Evolutionary conservation across 2,329 filamentous ascomycete species (phyloP).

Genomic region (Claviceps lovelessii): DNA sequence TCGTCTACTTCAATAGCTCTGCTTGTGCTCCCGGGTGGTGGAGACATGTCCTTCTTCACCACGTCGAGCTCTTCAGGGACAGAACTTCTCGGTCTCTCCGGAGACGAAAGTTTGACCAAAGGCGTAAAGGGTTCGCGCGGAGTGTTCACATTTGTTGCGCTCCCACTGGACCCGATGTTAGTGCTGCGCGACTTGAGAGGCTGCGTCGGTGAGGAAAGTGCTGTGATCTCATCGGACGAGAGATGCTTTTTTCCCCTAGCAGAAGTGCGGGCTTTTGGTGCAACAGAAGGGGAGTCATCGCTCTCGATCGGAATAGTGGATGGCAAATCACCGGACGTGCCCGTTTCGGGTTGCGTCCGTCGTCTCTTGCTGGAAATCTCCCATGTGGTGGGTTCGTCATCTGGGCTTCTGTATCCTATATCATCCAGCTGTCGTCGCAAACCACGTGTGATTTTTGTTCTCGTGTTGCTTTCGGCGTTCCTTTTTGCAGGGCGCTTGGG

Average conservation of each 20-base stretch:
- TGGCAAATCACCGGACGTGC: neutral
- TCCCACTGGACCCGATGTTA: conserved; percentile 17
- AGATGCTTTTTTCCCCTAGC: conserved; percentile 24
- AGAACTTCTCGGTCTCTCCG: neutral
- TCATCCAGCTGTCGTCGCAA: conserved; percentile 6
- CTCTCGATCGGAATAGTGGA: conserved; percentile 11
- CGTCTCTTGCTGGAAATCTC: neutral
- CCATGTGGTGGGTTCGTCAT: conserved; percentile 2
- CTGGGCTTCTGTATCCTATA: conserved; percentile 9
- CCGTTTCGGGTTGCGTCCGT: conserved; percentile 1
- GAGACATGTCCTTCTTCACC: neutral
- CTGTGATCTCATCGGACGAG: conserved; percentile 11
- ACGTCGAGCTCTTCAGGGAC: neutral
- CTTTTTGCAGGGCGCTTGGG: conserved; percentile 1
- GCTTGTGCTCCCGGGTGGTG: neutral
- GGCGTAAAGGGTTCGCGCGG: conserved; percentile 9
- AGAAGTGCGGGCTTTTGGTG: conserved; percentile 19
- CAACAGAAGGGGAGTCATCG: conserved; percentile 20
- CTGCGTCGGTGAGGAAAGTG: conserved; percentile 7
- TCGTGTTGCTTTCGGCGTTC: neutral
- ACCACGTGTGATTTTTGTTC: conserved; percentile 9
- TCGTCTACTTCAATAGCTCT: neutral
- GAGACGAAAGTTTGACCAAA: neutral
- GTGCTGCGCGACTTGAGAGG: neutral
- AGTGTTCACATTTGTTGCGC: conserved; percentile 23